Conservation (phyloP, 1,284 basidiomycete genomes). For the Apiotrichum montevideense region DNA sequence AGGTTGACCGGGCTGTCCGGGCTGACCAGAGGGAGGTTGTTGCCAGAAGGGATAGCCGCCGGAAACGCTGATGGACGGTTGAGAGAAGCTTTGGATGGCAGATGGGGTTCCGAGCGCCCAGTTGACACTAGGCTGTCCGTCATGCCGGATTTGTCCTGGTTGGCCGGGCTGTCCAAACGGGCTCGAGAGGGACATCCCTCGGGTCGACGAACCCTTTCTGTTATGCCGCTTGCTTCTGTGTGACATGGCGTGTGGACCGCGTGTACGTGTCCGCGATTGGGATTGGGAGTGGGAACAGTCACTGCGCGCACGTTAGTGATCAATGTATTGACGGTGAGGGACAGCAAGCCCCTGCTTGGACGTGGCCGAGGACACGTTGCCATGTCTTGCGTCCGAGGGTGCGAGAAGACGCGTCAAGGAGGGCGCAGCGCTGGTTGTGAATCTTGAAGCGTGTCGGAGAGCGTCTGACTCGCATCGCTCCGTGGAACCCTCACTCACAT, state of each 20-base stretch:
- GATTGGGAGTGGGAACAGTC: no score
- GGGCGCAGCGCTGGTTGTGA: no score
- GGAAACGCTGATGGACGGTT: conserved; percentile 2
- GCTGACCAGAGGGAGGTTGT: not conserved
- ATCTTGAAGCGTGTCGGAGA: no score
- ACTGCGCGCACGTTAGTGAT: no score
- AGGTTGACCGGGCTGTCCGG: not conserved
- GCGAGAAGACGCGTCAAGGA: no score
- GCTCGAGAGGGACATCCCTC: not conserved
- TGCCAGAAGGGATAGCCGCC: conserved; percentile 12
- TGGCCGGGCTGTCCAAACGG: conserved; percentile 1
- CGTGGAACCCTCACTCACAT: no score
- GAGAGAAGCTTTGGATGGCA: not conserved
- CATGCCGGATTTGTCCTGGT: not conserved
- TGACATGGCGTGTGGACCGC: not conserved
- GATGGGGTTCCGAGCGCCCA: not conserved
- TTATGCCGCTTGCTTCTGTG: not conserved
- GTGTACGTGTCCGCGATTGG: not conserved
- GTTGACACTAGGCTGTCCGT: not conserved
- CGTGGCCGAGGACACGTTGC: no score
- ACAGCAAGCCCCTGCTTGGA: no score
- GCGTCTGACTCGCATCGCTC: no score
- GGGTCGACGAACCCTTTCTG: not conserved
- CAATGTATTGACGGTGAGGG: no score
- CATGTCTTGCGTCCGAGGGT: no score